Evolutionary conservation across 129 eudicot species (phyloP).

Genomic region (Pulicaria dysenterica): DNA sequence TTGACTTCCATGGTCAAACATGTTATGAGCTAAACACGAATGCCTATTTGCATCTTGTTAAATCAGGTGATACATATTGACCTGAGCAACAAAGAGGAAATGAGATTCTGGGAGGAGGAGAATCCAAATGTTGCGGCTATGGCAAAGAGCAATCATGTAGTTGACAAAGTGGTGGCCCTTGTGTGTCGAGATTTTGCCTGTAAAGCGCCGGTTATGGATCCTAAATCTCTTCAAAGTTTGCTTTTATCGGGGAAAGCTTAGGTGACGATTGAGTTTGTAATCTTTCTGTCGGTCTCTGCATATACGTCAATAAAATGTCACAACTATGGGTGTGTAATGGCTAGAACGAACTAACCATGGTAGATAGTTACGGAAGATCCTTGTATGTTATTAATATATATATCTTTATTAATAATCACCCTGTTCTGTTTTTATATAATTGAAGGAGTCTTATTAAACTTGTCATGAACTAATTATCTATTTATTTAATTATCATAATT

Average conservation of each 20-base stretch:
- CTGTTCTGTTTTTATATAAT: not conserved
- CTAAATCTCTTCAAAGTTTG: constrained; percentile 55
- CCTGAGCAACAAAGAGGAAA: constrained; percentile 56
- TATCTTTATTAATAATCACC: not conserved
- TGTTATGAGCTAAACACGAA: not conserved
- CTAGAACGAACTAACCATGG: not conserved
- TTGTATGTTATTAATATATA: not conserved
- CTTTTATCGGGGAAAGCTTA: constrained; percentile 40
- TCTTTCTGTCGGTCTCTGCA: not conserved
- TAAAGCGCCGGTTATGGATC: constrained; percentile 65
- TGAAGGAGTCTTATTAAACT: not conserved
- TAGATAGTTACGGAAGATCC: constrained; percentile 9
- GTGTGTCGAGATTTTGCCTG: constrained; percentile 87
- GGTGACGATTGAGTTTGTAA: not conserved
- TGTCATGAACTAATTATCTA: not conserved
- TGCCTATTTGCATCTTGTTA: not conserved
- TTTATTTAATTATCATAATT: too few species aligned
- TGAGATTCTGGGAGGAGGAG: constrained; percentile 69
- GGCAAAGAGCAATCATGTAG: constrained; percentile 57
- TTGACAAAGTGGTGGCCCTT: constrained; percentile 63
- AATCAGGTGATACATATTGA: constrained; percentile 84
- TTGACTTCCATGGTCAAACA: constrained; percentile 3
- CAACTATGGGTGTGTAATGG: not conserved
- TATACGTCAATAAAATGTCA: constrained; percentile 7
- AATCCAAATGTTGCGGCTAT: constrained; percentile 60